A percentile compares a stretch with the other conserved stretches of the same genome.
These are phyloP conservation scores for Sextonia rubra DNA, from an alignment of 164 flowering plant species.

Conservation along the genomic window DNA sequence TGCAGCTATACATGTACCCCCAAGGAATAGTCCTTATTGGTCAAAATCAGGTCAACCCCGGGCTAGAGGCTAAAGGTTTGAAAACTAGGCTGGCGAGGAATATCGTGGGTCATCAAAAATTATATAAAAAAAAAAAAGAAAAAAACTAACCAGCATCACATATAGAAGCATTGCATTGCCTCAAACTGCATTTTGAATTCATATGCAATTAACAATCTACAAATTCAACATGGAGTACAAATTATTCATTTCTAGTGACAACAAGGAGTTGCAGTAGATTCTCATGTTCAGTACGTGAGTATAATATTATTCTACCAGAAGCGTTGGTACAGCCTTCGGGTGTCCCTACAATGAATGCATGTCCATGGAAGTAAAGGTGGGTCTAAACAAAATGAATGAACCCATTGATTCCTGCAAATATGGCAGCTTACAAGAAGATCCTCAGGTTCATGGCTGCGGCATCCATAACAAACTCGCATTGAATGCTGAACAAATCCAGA, in stretches of 20 bases:
- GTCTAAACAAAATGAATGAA: slow-evolving; percentile 83
- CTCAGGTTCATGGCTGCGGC: slow-evolving; percentile 61
- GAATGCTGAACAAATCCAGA: slow-evolving; percentile 23
- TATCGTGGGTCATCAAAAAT: no score
- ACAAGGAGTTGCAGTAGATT: neutral
- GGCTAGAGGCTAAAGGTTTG: no score
- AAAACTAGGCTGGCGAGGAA: no score
- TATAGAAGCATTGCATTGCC: neutral
- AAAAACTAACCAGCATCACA: no score
- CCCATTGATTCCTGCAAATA: slow-evolving; percentile 45
- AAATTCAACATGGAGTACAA: neutral
- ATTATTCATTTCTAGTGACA: neutral
- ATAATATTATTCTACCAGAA: slow-evolving; percentile 5
- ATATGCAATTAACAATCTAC: neutral
- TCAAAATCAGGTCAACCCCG: no score
- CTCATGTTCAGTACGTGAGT: neutral
- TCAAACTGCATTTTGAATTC: neutral
- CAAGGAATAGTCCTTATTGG: no score
- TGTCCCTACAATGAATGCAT: slow-evolving; percentile 67
- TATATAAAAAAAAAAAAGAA: no score
- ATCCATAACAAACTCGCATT: slow-evolving; percentile 43
- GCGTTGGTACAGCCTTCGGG: slow-evolving; percentile 33
- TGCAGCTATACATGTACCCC: no score
- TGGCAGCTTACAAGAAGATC: slow-evolving; percentile 66
- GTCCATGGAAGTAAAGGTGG: slow-evolving; percentile 84